These are phyloP conservation scores for Gardenia jasminoides DNA, from an alignment of 257 asterid species.

Conservation along the genomic window DNA sequence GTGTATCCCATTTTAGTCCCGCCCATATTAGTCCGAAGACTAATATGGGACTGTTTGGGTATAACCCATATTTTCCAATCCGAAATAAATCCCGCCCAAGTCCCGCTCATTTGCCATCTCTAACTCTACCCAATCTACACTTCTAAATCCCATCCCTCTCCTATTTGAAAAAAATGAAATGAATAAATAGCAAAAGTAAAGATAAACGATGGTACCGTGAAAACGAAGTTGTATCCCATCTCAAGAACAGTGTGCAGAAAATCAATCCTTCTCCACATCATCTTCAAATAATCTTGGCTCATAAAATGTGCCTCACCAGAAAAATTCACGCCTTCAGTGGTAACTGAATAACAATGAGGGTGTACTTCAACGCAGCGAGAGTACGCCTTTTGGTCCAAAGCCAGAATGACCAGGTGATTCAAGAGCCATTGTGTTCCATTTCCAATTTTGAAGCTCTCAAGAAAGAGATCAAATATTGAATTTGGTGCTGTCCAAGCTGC, in stretches of 20 bases:
- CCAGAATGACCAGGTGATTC: conserved; percentile 6
- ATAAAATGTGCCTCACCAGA: background rate
- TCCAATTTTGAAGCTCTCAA: conserved; percentile 16
- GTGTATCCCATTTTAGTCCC: no score
- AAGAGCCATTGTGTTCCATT: conserved; percentile 1
- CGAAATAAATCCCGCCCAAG: no score
- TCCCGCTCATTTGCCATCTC: no score
- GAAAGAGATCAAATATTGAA: conserved; percentile 13
- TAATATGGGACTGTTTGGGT: no score
- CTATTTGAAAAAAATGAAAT: no score
- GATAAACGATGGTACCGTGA: background rate
- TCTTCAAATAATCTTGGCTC: background rate
- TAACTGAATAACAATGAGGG: background rate
- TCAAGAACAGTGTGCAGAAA: background rate
- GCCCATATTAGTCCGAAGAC: no score
- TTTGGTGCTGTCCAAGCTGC: conserved; percentile 14
- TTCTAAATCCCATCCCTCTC: no score
- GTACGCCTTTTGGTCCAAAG: conserved; percentile 4
- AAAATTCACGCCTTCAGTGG: background rate
- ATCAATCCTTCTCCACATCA: background rate
- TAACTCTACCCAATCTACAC: no score
- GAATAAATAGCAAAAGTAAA: no score
- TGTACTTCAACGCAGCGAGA: background rate
- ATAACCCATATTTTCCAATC: no score
- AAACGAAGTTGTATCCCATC: background rate